phyloP scores from a whole-genome alignment of 768 basidiomycete species.

The Leccinum broughii region DNA sequence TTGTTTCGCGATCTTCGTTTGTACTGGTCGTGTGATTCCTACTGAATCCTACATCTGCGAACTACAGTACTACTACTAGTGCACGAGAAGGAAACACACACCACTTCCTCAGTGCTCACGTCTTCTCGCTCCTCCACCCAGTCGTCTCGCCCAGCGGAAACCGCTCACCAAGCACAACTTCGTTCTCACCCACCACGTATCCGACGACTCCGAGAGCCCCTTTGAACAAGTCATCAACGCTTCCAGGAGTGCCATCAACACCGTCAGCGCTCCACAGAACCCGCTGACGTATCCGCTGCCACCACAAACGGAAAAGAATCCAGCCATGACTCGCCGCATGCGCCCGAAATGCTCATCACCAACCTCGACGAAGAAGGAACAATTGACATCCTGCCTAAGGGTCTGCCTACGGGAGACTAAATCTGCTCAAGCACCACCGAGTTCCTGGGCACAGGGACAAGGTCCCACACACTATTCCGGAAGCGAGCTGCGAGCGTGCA shows the following conservation, averaged over 20 bases:
- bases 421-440: background rate
- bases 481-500: background rate
- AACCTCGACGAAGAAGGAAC: too few relatives aligned
- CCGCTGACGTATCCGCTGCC: constrained; percentile 40
- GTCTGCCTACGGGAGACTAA: background rate
- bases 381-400: too few relatives aligned
- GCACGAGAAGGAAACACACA: constrained; percentile 62
- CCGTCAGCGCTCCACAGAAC: constrained; percentile 60
- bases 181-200: constrained; percentile 47
- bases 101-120: constrained; percentile 42
- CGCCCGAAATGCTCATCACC: too few relatives aligned
- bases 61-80: too few relatives aligned
- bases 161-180: constrained; percentile 58
- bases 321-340: constrained; percentile 53
- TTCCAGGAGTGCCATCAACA: constrained; percentile 50
- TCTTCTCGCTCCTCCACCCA: constrained; percentile 63
- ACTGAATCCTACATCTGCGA: too few relatives aligned
- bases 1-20: too few relatives aligned
- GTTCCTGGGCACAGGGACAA: background rate
- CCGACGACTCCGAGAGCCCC: constrained; percentile 78
- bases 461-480: background rate
- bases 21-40: too few relatives aligned
- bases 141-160: constrained; percentile 40
- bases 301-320: constrained; percentile 41
- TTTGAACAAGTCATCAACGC: constrained; percentile 59